Base-by-base conservation (phyloP, 768 basidiomycete genomes). In the Wakefieldia striispora region DNA sequence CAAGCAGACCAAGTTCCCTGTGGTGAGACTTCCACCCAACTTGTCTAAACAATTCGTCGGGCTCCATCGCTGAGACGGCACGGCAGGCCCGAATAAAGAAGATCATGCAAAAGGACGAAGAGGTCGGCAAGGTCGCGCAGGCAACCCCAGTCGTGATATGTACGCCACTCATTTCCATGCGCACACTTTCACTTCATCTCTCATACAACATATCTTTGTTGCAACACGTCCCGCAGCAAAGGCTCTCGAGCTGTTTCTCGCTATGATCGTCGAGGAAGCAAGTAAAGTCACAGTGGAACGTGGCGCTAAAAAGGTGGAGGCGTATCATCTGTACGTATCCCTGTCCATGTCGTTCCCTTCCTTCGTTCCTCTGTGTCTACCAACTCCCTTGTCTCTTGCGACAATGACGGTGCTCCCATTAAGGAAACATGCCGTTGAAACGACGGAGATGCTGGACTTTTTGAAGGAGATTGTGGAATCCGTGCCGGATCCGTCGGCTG, bases 81-180 rank as follows among this genome's bases (percentile, higher is more conserved):
- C 17, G 33, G 20, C 29, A 95, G 94, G 95, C 95, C 4, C 86
- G 95, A 39, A 98, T 98, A 74, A 98, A 97, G 79, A 91, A 92
- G 75, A 97, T 97, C 48, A 98, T 98, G 91, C 95, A 98, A 75
- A 93, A 94, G 66, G 95, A 98, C 64, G 95, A 98, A 65, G 95
- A 98, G 65, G 95, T 98, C 17, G 95, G 95, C 50, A 98, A 98
- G 68, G 92, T 98, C 27, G 93, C 95, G 3, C 91, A 94, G 65
- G 94, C 92, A 23, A 95, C 95, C 4, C 95, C 95, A 1, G 81
- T 97, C 51, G 91, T 97, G 50, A 97, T 98, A 60, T 98, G 95
- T 97, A 62, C 67, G 91, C 79, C 16, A 35, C 34, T n/a, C 40
- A 36, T 50, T 43, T 55, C 50, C 55, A 57, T 48, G 49, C 55